A percentile compares a stretch with the other conserved stretches of the same genome.
phyloP scores from a whole-genome alignment of 306 rosid species.

The Potentilla sterilis region DNA sequence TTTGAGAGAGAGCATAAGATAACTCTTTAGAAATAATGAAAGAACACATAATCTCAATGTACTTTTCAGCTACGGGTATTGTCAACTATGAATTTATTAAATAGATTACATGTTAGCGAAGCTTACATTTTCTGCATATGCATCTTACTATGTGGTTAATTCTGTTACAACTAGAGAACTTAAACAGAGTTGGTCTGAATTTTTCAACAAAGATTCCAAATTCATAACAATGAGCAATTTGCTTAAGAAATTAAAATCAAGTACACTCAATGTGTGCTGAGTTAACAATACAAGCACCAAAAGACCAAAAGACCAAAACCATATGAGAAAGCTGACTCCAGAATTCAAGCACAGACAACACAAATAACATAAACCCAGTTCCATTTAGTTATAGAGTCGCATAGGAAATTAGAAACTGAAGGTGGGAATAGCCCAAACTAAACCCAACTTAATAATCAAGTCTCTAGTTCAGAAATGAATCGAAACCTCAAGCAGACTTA shows the following conservation, averaged over 20 bases:
- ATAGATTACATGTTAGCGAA: not conserved
- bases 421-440: not conserved
- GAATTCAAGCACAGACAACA: not conserved
- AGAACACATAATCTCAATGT: not conserved
- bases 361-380: not conserved
- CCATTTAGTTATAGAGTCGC: not conserved
- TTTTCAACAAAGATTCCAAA: not conserved
- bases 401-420: not conserved
- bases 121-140: not conserved
- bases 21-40: not conserved
- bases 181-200: not conserved
- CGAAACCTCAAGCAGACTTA: not conserved
- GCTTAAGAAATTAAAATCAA: not conserved
- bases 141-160: not conserved
- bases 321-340: not conserved
- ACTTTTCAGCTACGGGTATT: not conserved
- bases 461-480: not conserved
- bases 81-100: not conserved
- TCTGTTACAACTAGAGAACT: not conserved
- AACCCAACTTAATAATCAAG: not conserved
- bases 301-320: not conserved
- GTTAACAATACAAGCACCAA: not conserved
- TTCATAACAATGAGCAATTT: not conserved
- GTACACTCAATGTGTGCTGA: not conserved
- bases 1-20: not conserved